Evolutionary conservation across 2,329 filamentous ascomycete species (phyloP), one percentile per base, ranked within the genome.

Genomic region (Talaromyces pinophilus): DNA sequence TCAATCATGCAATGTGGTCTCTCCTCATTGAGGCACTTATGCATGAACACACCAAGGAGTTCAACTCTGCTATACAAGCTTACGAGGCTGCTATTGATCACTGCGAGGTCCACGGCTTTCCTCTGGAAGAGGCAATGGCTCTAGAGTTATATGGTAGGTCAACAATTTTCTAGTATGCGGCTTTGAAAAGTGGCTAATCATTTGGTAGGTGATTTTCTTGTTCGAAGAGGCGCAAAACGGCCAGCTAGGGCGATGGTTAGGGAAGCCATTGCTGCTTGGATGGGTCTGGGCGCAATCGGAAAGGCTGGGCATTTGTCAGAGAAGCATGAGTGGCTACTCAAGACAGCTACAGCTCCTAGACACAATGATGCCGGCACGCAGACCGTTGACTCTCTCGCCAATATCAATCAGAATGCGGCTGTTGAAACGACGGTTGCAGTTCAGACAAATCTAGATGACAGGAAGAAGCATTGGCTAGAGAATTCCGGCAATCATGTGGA

Each of bases 241-340:
- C 85, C 86, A 19, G 87, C 87, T 57, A 82, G 86, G 64, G 82
- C 84, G 55, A 81, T 87, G 42, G 76, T 89, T 35, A 82, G 85
- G 66, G 85, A 89, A 67, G 82, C 84, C 25, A 84, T 89, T 59
- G 82, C 85, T 11, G 84, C 85, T 8, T 90, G 88, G 77, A 81
- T 84, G 55, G 80, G 84, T 15, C 82, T 88, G 55, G 84, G 85
- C 44, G 87, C 87, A 0, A 79, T 77, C 67, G 87, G 87, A 10
- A 89, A 89, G 73, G 84, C 84, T 2, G 78, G 82, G 35, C 85
- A 88, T 52, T 75, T 89, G 7, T 76, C 81, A 1, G 82, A 84
- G 65, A 88, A 87, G 69, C 86, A 87, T 67, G 86, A 87, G 70
- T 88, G 84, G 80, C 72, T 89, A n/a, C 76, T 89, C 33, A 84